Base-by-base conservation (phyloP, 1,284 basidiomycete genomes). In the Sporisorium scitamineum region DNA sequence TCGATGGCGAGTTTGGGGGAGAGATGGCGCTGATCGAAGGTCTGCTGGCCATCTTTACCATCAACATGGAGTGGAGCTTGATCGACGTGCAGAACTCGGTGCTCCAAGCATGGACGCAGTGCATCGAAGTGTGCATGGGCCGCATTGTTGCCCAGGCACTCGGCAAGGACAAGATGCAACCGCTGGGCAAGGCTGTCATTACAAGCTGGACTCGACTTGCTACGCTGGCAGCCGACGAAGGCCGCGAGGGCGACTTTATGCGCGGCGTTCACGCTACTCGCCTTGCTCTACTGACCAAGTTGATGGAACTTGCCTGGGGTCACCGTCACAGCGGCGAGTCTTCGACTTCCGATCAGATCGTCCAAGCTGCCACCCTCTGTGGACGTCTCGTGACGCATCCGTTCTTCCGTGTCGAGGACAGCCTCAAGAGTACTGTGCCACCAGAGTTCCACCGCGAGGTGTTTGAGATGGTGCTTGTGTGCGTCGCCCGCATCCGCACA, bases 21-120 rank as follows among this genome's bases (percentile, higher is more conserved):
- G 61, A 81, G 20, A 52, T 75, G 18, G 65, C 78, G 27, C 45
- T 77, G 41, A 62, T 79, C 56, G 69, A 86, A 71, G 68, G 83
- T 41, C 85, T 87, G 65, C 84, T 87, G 5, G 86, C 88, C 18
- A 76, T 85, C 9, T 84, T 88, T 2, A 89, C 90, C 18, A 90
- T 94, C 85, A 95, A 94, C 83, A 88, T 93, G 72, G 94, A 95
- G 83, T 89, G 94, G 76, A 95, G 94, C 0, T 87, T 95, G 48
- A 88, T 93, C 32, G 92, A 95, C 78, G 89, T 92, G 1, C 92
- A 95, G 84, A 90, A 90, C 4, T 87, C 90, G 1, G 87, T 94
- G 51, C 90, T 91, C 0, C 90, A 93, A 62, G 90, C 93, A 3
- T 96, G 93, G 93, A 90, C 91, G 52, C 88, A 89, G 54, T 85